phyloP scores from a whole-genome alignment of 352 stramenopile species.

The Globisporangium nunn region DNA sequence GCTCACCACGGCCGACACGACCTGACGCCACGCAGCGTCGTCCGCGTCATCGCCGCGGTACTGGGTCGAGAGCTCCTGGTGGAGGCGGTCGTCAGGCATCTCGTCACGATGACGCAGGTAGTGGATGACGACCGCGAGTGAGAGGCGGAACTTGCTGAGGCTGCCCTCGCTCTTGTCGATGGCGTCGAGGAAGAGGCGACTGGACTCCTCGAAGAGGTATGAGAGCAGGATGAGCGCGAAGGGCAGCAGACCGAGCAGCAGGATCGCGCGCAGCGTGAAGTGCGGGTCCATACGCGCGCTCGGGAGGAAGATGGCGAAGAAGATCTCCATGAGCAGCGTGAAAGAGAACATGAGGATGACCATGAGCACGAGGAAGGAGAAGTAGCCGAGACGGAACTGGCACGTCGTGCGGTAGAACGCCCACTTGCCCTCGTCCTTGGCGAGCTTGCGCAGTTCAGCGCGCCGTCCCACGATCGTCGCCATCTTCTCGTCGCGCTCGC shows the following conservation, averaged over 20 bases:
- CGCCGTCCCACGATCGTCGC: constrained; percentile 44
- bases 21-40: constrained; percentile 48
- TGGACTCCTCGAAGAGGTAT: constrained; percentile 84
- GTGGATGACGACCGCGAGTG: constrained; percentile 78
- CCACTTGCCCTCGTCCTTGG: constrained; percentile 54
- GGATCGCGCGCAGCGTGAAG: constrained; percentile 64
- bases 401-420: constrained; percentile 69
- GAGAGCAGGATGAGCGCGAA: constrained; percentile 81
- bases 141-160: constrained; percentile 79
- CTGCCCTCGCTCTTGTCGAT: constrained; percentile 80
- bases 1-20: constrained; percentile 32
- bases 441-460: constrained; percentile 67
- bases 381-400: constrained; percentile 85
- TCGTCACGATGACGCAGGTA: constrained; percentile 72
- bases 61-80: constrained; percentile 33
- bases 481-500: constrained; percentile 46
- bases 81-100: constrained; percentile 75
- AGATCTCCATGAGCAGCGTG: constrained; percentile 86
- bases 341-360: constrained; percentile 89
- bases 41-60: constrained; percentile 56
- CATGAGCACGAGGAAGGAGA: constrained; percentile 86
- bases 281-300: constrained; percentile 62
- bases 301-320: constrained; percentile 87
- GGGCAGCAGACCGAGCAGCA: constrained; percentile 60
- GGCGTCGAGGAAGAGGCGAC: constrained; percentile 74